phyloP scores from a whole-genome alignment of 192 early-diverging fungal species.

The Geranomyces michiganensis region DNA sequence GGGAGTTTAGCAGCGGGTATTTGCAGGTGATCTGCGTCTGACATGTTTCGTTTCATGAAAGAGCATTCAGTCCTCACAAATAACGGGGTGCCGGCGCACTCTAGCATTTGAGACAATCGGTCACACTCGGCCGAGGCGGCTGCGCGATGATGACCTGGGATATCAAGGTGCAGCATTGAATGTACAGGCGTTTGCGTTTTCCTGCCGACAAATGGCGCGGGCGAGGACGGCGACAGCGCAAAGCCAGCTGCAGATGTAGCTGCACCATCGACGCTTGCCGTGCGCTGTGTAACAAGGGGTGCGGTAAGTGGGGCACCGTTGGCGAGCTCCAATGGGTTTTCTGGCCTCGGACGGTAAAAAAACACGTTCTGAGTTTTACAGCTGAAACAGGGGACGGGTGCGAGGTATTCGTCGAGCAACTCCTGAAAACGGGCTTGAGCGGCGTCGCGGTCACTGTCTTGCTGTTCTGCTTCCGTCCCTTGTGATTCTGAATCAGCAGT shows the following conservation, averaged over 20 bases:
- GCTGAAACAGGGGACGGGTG: conserved; percentile 50
- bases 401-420: conserved; percentile 65
- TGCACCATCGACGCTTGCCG: not conserved
- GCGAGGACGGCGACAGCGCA: not conserved
- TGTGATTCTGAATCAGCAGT: not conserved
- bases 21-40: conserved; percentile 44
- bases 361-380: conserved; percentile 51
- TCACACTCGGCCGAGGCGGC: conserved; percentile 9
- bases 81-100: conserved; percentile 70
- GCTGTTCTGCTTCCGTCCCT: not conserved
- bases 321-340: not conserved
- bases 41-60: conserved; percentile 51
- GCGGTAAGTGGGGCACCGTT: conserved; percentile 4
- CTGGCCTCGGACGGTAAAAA: conserved; percentile 61
- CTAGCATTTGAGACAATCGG: conserved; percentile 10
- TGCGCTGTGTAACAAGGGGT: conserved; percentile 3
- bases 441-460: conserved; percentile 5
- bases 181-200: conserved; percentile 22
- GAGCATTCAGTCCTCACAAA: conserved; percentile 71
- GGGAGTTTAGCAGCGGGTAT: conserved; percentile 67
- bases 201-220: not conserved
- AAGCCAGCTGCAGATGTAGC: not conserved
- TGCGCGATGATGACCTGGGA: not conserved
- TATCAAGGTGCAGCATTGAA: conserved; percentile 32
- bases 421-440: conserved; percentile 50